Percentiles rank a stretch among this genome's conserved stretches.
Evolutionary conservation across 2,329 filamentous ascomycete species (phyloP).

Genomic region (Penicillium aurantiogriseum): DNA sequence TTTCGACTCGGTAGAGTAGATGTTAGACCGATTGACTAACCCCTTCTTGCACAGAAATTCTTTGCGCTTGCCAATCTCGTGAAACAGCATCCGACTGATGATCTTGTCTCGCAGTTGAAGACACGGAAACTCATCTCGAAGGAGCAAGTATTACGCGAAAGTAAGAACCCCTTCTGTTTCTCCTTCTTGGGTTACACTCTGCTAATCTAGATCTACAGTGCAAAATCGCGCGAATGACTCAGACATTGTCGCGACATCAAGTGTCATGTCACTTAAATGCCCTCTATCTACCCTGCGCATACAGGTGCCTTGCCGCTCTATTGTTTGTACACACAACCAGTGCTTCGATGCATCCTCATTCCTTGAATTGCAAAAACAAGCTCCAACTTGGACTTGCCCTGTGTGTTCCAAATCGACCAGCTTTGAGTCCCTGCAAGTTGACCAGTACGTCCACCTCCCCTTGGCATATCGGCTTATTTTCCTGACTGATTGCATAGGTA

Average conservation of each 20-base stretch:
- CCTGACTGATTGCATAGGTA: constrained; percentile 55
- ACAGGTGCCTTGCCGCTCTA: constrained; percentile 72
- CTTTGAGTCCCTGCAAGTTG: constrained; percentile 80
- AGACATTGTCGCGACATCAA: constrained; percentile 85
- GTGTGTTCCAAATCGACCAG: constrained; percentile 82
- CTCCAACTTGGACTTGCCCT: constrained; percentile 93
- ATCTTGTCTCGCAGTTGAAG: constrained; percentile 68
- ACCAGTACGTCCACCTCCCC: constrained; percentile 62
- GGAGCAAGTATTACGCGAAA: constrained; percentile 76
- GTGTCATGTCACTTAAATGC: constrained; percentile 86
- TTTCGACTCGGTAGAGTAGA: background rate
- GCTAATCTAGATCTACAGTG: constrained; percentile 54
- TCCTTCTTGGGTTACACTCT: constrained; percentile 12
- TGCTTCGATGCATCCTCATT: constrained; percentile 95
- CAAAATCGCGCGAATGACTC: constrained; percentile 76
- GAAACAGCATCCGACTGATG: constrained; percentile 66
- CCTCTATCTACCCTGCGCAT: constrained; percentile 85
- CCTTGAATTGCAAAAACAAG: constrained; percentile 90
- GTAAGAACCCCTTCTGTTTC: constrained; percentile 48
- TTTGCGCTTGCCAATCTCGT: constrained; percentile 74
- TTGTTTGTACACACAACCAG: constrained; percentile 81
- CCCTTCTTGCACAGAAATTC: constrained; percentile 57
- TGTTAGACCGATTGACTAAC: background rate
- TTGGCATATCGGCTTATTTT: background rate
- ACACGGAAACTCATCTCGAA: constrained; percentile 72